Evolutionary conservation across 805 yeast genomes (phyloP).

Genomic region (Lachancea kluyveri): DNA sequence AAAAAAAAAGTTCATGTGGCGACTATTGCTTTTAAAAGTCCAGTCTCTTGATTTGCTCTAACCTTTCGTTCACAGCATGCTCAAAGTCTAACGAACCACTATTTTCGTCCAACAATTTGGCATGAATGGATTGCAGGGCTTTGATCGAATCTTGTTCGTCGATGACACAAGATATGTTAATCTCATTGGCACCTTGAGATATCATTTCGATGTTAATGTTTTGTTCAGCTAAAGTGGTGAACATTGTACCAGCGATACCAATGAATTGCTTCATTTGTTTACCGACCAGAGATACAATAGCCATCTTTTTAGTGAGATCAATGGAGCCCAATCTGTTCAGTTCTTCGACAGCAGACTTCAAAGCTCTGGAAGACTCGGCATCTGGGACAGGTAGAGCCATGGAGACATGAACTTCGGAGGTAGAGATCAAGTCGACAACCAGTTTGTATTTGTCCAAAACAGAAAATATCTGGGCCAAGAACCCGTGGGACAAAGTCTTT

Average conservation of each 20-base stretch:
- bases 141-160: constrained; percentile 74
- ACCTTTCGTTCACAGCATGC: constrained; percentile 37
- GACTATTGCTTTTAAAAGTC: too few species aligned
- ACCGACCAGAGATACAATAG: constrained; percentile 92
- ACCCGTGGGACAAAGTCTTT: constrained; percentile 89
- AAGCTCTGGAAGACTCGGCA: constrained; percentile 50
- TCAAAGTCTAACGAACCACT: constrained; percentile 23
- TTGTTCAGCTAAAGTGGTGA: constrained; percentile 87
- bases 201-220: constrained; percentile 95
- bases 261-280: constrained; percentile 94
- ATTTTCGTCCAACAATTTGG: constrained; percentile 53
- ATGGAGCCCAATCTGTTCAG: constrained; percentile 78
- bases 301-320: constrained; percentile 80
- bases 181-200: constrained; percentile 96
- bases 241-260: constrained; percentile 97
- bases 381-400: constrained; percentile 86
- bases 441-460: constrained; percentile 76
- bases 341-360: constrained; percentile 72
- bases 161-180: constrained; percentile 92
- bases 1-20: too few species aligned
- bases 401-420: constrained; percentile 96
- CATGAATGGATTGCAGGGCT: constrained; percentile 83
- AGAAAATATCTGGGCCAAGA: constrained; percentile 83
- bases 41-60: constrained; percentile 39
- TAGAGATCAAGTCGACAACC: constrained; percentile 92